phyloP scores from a whole-genome alignment of 345 rosid genomes.

The Psidium guajava region DNA sequence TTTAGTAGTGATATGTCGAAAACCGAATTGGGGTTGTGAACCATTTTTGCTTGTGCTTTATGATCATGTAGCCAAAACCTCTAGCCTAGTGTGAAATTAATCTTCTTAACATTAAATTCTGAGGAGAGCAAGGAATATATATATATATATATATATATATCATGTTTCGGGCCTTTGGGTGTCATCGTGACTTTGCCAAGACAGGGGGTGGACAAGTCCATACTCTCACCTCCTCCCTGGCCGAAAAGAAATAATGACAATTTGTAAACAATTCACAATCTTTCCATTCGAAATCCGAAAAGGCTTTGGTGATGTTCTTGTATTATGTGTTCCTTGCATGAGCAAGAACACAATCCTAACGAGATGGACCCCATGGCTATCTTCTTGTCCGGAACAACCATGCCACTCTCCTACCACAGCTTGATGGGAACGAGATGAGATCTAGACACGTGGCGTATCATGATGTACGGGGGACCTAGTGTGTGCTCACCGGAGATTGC shows the following conservation, averaged over 20 bases:
- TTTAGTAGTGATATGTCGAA: neutral
- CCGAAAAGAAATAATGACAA: neutral
- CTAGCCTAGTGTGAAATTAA: neutral
- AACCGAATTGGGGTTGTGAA: neutral
- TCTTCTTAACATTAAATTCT: neutral
- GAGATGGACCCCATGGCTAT: neutral
- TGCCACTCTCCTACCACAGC: slow-evolving; percentile 6
- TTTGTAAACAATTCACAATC: neutral
- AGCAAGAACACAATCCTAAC: neutral
- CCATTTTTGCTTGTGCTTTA: neutral
- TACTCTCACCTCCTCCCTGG: neutral
- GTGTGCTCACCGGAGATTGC: neutral
- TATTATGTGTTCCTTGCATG: neutral
- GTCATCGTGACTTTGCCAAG: neutral
- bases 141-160: too few relatives aligned
- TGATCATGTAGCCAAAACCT: neutral
- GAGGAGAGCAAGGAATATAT: neutral
- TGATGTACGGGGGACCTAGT: neutral
- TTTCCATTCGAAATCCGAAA: neutral
- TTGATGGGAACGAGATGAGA: neutral
- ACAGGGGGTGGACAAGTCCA: neutral
- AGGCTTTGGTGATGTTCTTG: neutral
- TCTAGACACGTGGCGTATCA: slow-evolving; percentile 8
- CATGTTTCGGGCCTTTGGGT: neutral
- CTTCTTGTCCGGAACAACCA: neutral